A percentile compares a stretch with the other conserved stretches of the same genome.
Evolutionary conservation across 192 early-diverging fungal species (phyloP).

Genomic region (Coemansia sp.): DNA sequence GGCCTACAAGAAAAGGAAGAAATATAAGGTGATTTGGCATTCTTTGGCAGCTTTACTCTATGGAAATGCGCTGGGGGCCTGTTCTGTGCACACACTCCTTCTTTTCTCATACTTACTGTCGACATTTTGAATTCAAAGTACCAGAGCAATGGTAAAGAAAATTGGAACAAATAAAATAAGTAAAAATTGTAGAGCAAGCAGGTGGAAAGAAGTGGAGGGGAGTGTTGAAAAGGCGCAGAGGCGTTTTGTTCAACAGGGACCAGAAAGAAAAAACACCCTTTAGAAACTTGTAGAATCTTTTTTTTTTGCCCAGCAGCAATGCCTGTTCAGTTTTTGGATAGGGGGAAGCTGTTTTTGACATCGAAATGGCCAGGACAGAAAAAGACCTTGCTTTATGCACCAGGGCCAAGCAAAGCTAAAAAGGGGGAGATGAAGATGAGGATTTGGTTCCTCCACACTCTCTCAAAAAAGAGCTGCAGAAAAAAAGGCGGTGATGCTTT

Average conservation of each 20-base stretch:
- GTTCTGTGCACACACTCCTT: neutral
- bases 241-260: neutral
- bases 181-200: neutral
- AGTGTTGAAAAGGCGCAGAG: too few relatives aligned
- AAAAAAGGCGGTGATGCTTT: too few relatives aligned
- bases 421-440: too few relatives aligned
- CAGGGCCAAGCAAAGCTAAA: too few relatives aligned
- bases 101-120: neutral
- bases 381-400: too few relatives aligned
- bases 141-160: neutral
- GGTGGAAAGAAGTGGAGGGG: too few relatives aligned
- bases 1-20: conserved; percentile 37
- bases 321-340: neutral
- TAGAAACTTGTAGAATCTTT: neutral
- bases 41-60: too few relatives aligned
- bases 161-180: neutral
- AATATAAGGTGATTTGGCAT: neutral
- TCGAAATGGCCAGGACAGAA: too few relatives aligned
- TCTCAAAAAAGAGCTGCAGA: too few relatives aligned
- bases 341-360: neutral
- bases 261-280: neutral
- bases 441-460: too few relatives aligned
- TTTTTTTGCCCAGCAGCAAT: neutral
- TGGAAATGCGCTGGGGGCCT: too few relatives aligned
- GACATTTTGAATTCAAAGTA: conserved; percentile 6